Percentiles rank a stretch among this genome's conserved stretches.
phyloP scores from a whole-genome alignment of 2,329 filamentous ascomycete species.

The Colletotrichum salicis region DNA sequence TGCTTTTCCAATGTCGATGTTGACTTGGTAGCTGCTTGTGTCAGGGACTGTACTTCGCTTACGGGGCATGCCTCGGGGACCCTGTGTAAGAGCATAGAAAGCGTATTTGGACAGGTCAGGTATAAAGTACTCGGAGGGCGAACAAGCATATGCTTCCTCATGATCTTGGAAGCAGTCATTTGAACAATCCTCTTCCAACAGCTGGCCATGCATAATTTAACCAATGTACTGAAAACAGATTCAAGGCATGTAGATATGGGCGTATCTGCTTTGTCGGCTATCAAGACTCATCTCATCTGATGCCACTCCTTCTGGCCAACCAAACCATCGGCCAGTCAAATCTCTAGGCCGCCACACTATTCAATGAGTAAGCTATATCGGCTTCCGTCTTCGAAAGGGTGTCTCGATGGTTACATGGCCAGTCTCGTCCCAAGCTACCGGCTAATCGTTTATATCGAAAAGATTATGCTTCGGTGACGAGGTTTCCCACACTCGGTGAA shows the following conservation, averaged over 20 bases:
- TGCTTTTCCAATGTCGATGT: too few relatives aligned
- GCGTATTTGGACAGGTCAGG: too few relatives aligned
- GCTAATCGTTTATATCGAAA: not conserved
- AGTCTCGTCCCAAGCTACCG: not conserved
- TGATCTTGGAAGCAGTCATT: not conserved
- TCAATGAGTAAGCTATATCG: not conserved
- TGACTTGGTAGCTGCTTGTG: too few relatives aligned
- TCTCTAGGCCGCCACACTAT: not conserved
- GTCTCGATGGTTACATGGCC: not conserved
- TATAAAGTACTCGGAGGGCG: too few relatives aligned
- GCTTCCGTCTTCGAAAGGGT: not conserved
- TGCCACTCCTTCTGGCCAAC: not conserved
- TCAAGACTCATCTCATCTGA: not conserved
- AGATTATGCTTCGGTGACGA: not conserved
- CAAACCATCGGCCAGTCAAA: not conserved
- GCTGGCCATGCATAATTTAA: not conserved
- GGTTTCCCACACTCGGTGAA: not conserved
- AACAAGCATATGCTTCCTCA: not conserved
- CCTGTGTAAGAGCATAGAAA: too few relatives aligned
- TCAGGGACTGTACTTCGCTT: too few relatives aligned
- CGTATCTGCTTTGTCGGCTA: not conserved
- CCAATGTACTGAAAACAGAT: not conserved
- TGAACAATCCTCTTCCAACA: not conserved
- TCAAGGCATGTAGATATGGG: not conserved
- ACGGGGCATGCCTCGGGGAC: too few relatives aligned